Conservation (phyloP, 2,329 filamentous ascomycete species). For the Fusarium neocosmosporiellum region DNA sequence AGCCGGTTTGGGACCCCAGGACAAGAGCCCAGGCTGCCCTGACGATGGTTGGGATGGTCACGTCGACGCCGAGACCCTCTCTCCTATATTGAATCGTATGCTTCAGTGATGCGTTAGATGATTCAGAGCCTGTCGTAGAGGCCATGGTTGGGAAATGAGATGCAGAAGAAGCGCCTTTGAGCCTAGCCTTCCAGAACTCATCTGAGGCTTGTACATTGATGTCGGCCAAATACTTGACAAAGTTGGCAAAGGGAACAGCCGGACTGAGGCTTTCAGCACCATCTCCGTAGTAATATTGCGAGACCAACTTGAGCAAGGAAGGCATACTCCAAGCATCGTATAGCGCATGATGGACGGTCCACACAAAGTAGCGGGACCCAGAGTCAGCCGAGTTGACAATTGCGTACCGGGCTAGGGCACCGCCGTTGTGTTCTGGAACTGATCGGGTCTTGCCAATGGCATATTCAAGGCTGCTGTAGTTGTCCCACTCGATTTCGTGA, state of each 20-base stretch:
- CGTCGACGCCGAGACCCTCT: not conserved
- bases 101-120: not conserved
- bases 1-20: slow-evolving; percentile 11
- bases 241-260: slow-evolving; percentile 19
- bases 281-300: slow-evolving; percentile 8
- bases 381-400: not conserved
- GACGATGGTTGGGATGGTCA: slow-evolving; percentile 19
- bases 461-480: slow-evolving; percentile 1
- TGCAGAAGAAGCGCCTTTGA: not conserved
- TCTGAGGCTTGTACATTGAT: slow-evolving; percentile 15
- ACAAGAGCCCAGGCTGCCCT: slow-evolving; percentile 33
- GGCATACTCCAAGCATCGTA: slow-evolving; percentile 42
- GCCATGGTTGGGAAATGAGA: slow-evolving; percentile 22
- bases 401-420: slow-evolving; percentile 9
- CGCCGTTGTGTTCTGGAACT: slow-evolving; percentile 29
- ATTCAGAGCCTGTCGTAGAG: not conserved
- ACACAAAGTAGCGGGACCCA: slow-evolving; percentile 20
- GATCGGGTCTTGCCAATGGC: not conserved
- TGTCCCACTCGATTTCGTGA: slow-evolving; percentile 18
- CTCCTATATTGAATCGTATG: slow-evolving; percentile 2
- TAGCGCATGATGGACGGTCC: slow-evolving; percentile 34
- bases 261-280: not conserved
- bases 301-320: slow-evolving; percentile 17
- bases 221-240: slow-evolving; percentile 23
- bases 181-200: slow-evolving; percentile 20